Base-by-base conservation (phyloP, 441 rosid species). In the Erodium moschatum region DNA sequence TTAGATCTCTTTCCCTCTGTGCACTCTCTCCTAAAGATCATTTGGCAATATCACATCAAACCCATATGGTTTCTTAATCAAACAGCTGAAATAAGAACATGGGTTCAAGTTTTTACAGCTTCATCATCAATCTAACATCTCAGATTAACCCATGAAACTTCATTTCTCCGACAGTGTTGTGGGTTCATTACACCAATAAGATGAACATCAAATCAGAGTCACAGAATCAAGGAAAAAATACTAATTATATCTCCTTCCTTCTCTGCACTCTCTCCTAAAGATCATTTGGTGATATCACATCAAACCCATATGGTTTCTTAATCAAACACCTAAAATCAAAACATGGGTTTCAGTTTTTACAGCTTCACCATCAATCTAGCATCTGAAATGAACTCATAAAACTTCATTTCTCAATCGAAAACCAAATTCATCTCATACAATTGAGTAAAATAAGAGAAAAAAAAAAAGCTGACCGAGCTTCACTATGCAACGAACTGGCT, bases 401-500 rank as follows among this genome's bases (percentile, higher is more conserved):
- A 54, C 24, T 54, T 54, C 62, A 54, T 6, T 54, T 18, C 24
- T 18, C 62, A 54, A 18, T 4, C 1, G 13, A 18, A 54, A 54
- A 18, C 24, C 24, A 54, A 54, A 16, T 16, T 18, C 24, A 54
- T 4, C 20, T 54, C 15, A 6, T 18, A 54, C 24, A 16, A 8
- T 54, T 2, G 62, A 13, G 18, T 54, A 6, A n/a, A 16, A 18
- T 20, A 18, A 5, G 8, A 44, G 62, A 54, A 9, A 54, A 18
- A 24, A 2, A 24, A 24, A 24, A 24, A 18, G 18, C 62, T 54
- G 62, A 54, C 62, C 62, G 21, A 54, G 62, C 10, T 54, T 54
- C 62, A 54, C 62, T 54, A 54, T 54, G 62, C 62, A 54, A 16
- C 62, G 62, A 54, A 54, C 11, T 18, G 62, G 62, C 62, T 54